A percentile compares a stretch with the other conserved stretches of the same genome.
These are phyloP conservation scores for Corinectria fuckeliana DNA, from an alignment of 2,329 filamentous ascomycete genomes.

Conservation along the genomic window DNA sequence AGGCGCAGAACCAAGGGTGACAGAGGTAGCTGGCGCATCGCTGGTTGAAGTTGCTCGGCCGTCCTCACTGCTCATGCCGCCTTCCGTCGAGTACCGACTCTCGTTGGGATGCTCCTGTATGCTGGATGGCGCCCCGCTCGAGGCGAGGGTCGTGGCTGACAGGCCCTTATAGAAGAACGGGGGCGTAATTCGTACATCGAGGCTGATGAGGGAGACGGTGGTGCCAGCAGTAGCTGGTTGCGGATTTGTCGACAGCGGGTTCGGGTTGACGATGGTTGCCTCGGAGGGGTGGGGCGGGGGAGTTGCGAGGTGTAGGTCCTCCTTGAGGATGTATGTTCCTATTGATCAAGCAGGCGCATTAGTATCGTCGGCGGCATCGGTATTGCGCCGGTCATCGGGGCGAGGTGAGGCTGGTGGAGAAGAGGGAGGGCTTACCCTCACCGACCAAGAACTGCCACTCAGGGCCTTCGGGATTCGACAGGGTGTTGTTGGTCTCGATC, in stretches of 20 bases:
- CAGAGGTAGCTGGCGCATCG: constrained; percentile 51
- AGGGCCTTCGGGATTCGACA: constrained; percentile 79
- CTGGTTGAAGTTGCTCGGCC: constrained; percentile 60
- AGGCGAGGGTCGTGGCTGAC: constrained; percentile 57
- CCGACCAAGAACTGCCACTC: constrained; percentile 92
- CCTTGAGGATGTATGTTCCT: constrained; percentile 90
- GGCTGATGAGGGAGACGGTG: constrained; percentile 77
- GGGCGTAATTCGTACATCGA: constrained; percentile 66
- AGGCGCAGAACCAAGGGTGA: constrained; percentile 58
- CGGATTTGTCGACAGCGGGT: constrained; percentile 85
- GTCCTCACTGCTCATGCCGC: constrained; percentile 63
- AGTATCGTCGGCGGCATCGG: constrained; percentile 26
- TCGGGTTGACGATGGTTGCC: constrained; percentile 83
- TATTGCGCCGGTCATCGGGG: background rate
- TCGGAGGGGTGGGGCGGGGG: constrained; percentile 96
- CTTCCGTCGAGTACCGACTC: constrained; percentile 65
- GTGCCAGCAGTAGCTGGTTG: constrained; percentile 86
- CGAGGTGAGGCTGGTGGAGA: background rate
- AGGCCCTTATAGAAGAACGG: constrained; percentile 62
- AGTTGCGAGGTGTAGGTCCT: constrained; percentile 90
- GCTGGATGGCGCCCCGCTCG: constrained; percentile 53
- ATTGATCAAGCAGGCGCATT: constrained; percentile 29
- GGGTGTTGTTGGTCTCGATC: constrained; percentile 92
- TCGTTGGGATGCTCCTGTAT: constrained; percentile 70
- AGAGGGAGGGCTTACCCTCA: constrained; percentile 67